A percentile compares a stretch with the other conserved stretches of the same genome.
These are phyloP conservation scores for Magnaporthiopsis poae DNA, from an alignment of 2,329 filamentous ascomycete species.

Conservation along the genomic window DNA sequence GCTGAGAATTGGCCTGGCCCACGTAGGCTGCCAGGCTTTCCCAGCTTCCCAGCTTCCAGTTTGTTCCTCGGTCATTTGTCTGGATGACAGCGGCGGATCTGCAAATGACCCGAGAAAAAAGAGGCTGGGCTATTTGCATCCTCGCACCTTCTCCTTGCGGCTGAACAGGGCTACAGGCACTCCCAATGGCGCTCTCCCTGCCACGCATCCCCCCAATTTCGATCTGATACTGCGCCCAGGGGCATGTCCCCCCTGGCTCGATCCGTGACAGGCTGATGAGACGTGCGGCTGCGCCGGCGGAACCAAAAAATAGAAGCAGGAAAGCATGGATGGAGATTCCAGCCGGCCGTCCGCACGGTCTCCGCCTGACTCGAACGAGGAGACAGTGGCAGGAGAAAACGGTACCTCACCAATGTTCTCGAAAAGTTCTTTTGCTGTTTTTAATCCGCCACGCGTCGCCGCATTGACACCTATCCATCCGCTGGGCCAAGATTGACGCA, in stretches of 20 bases:
- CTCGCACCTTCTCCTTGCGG: background rate
- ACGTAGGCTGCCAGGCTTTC: background rate
- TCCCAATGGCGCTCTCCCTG: background rate
- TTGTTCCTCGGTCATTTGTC: background rate
- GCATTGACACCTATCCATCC: no score
- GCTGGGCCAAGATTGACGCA: no score
- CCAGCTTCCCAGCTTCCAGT: background rate
- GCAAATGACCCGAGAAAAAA: no score
- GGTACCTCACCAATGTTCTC: background rate
- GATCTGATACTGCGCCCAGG: background rate
- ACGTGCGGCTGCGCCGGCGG: background rate
- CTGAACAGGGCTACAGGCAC: background rate
- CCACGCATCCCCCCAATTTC: background rate
- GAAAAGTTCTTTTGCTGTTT: background rate
- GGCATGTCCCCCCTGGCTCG: background rate
- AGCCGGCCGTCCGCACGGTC: background rate
- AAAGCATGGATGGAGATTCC: background rate
- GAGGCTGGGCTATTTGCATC: no score
- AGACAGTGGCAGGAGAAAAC: no score
- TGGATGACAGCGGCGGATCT: no score
- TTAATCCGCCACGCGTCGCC: background rate
- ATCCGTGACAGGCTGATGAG: background rate
- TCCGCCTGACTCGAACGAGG: background rate
- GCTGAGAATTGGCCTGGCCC: background rate
- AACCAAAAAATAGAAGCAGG: background rate